Evolutionary conservation across 1,284 basidiomycete species (phyloP), one percentile per base, ranked within the genome.

Genomic region (Pseudozyma tsukubaensis): DNA sequence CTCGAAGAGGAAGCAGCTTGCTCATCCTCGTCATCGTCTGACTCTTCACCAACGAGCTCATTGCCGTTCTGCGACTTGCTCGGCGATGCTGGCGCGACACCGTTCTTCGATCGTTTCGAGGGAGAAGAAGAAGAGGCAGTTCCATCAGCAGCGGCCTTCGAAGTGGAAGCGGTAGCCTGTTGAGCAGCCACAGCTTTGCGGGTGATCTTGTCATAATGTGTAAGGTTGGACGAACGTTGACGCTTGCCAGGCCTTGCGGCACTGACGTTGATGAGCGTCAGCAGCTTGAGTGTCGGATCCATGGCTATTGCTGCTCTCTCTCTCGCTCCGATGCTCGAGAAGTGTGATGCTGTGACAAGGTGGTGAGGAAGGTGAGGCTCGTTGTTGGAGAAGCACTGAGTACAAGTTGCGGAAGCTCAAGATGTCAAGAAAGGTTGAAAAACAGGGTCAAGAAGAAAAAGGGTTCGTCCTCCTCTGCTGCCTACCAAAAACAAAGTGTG

Each of bases 231-330:
- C 5, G 67, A 61, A 59, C 50, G 86, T 84, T 70, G 88, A 85
- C 82, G 90, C 59, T 83, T 84, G 48, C 77, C 79, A 11, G 85
- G 84, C 47, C 81, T 87, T 34, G 87, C 89, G 0, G 94, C 92
- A 50, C 92, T 93, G 2, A 97, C 93, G 85, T 99, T 99, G 34
- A 99, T 88, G 1, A 99, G 89, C 0, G 97, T 99, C 42, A 98
- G 86, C 2, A 99, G 90, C 69, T 91, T 81, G 56, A 80, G 72
- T 48, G 76, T 78, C 19, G 78, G 65, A 60, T 76, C 69, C 69
- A 76, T 76, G 19, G 39, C 36, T 47, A 35, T n/a, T 36, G 49
- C 44, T 21, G 37, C 37, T 29, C 24, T 29, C 24, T 29, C 24
- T 29, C 24, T 29, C 24, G 24, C 24, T 29, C 6, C 24, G 34